phyloP scores from a whole-genome alignment of 2,329 filamentous ascomycete species.

The Aspergillus chevalieri region DNA sequence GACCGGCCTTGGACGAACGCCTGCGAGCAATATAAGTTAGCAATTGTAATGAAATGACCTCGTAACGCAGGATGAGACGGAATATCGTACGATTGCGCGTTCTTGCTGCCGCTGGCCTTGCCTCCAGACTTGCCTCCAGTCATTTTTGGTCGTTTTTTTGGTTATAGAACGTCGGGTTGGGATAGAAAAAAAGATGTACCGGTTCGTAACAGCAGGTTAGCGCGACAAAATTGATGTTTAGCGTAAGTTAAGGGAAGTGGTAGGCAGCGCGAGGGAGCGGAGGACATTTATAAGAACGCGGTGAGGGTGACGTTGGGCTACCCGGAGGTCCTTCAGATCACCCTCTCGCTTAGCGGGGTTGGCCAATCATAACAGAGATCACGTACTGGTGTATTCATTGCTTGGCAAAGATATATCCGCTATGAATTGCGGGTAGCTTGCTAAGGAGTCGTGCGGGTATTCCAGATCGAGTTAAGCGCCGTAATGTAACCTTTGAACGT shows the following conservation, averaged over 20 bases:
- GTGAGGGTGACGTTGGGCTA: conserved; percentile 38
- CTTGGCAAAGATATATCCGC: conserved; percentile 8
- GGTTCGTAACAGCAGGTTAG: background rate
- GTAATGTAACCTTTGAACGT: conserved; percentile 18
- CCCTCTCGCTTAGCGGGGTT: conserved; percentile 37
- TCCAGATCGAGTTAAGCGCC: conserved; percentile 23
- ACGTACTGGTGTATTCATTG: conserved; percentile 13
- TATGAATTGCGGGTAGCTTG: conserved; percentile 7
- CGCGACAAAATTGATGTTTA: conserved; percentile 7
- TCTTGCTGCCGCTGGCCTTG: conserved; percentile 99
- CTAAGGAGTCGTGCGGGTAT: conserved; percentile 3
- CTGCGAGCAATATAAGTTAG: conserved; percentile 44
- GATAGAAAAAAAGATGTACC: background rate
- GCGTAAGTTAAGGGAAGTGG: conserved; percentile 23
- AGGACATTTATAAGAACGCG: conserved; percentile 41
- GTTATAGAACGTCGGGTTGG: conserved; percentile 11
- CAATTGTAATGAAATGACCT: conserved; percentile 1
- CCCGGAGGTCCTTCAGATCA: conserved; percentile 41
- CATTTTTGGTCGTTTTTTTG: conserved; percentile 64
- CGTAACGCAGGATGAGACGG: background rate
- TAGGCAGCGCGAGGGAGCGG: conserved; percentile 28
- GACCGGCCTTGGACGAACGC: conserved; percentile 97
- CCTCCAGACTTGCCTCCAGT: conserved; percentile 99
- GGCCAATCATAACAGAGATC: conserved; percentile 38
- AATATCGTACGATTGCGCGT: conserved; percentile 84